Base-by-base conservation (phyloP, 352 stramenopile species). In the Phytophthora idaei region DNA sequence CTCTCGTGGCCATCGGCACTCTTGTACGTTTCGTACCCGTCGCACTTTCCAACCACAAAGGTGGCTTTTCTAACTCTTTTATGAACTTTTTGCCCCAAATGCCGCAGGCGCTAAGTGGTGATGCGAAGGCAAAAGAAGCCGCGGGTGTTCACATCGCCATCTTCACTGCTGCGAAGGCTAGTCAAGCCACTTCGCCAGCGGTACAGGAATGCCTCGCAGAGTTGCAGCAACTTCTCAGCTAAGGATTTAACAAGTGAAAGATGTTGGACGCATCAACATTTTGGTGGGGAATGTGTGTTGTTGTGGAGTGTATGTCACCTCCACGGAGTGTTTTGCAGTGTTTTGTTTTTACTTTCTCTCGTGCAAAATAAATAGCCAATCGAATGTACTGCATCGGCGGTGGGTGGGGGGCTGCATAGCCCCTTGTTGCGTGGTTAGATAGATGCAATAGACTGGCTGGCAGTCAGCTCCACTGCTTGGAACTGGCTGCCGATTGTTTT, bases 1-100 rank as follows among this genome's bases (percentile, higher is more conserved):
- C 76, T 8, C 64, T 95, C 15, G 74, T 92, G 29, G 63, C 85
- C 5, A 78, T 94, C 32, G 87, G 83, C 27, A 89, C 85, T 3
- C 57, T 95, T 45, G 84, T 92, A 82, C 46, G 80, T 73, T 53
- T 64, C 42, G 15, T 32, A 2, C 51, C 21, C 12, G 9, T 59
- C 39, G 29, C 45, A 53, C 60, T 21, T 21, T 21, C 21, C 21
- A 21, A 21, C 21, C 21, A 21, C 21, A 21, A 21, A 21, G 0
- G 21, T 21, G 21, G 21, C 8, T 49, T 61, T 5, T 45, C 2
- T 10, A 45, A 11, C 4, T 27, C 27, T 12, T 7, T 9, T 10
- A 28, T 47, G 12, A 29, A 14, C 32, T 32, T 2, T 57, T 17
- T 28, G 37, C 39, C 5, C 5, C 31, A n/a, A 42, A 25, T 66